Conservation (phyloP, 2,329 filamentous ascomycete species). For the Niveomyces coronatus region DNA sequence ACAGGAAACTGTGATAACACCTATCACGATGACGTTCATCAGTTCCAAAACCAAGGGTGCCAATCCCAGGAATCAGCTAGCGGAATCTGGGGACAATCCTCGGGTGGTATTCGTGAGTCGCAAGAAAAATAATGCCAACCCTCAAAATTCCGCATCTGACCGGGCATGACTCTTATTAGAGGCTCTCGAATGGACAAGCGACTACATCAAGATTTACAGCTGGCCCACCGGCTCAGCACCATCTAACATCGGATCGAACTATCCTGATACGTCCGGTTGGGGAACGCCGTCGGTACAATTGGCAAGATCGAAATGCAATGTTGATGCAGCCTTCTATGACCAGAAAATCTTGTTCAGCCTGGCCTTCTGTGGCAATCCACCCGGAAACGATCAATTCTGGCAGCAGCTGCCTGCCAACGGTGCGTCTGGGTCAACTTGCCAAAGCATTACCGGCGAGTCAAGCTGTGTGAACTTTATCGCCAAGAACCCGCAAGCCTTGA, state of each 20-base stretch:
- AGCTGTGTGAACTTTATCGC: conserved; percentile 5
- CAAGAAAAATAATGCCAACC: not conserved
- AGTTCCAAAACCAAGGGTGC: conserved; percentile 5
- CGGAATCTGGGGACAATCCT: conserved; percentile 3
- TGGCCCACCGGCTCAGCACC: conserved; percentile 21
- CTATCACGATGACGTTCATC: conserved; percentile 1
- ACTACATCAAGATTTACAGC: conserved; percentile 27
- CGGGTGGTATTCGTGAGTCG: conserved; percentile 8
- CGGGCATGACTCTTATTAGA: conserved; percentile 12
- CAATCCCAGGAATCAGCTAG: not conserved
- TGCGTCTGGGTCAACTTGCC: not conserved
- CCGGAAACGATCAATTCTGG: conserved; percentile 5
- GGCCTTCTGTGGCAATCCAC: conserved; percentile 4
- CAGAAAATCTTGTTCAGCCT: conserved; percentile 8
- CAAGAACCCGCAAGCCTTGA: not conserved
- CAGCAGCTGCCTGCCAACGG: not conserved
- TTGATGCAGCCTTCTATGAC: not conserved
- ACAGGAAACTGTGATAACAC: conserved; percentile 9
- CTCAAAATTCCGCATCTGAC: not conserved
- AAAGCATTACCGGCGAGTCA: not conserved
- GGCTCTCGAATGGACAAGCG: conserved; percentile 27
- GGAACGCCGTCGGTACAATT: conserved; percentile 6
- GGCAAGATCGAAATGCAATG: not conserved
- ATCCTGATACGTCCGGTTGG: conserved; percentile 7
- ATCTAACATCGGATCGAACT: conserved; percentile 14